Evolutionary conservation across 2,329 filamentous ascomycete species (phyloP).

Genomic region (Aspergillus bombycis): DNA sequence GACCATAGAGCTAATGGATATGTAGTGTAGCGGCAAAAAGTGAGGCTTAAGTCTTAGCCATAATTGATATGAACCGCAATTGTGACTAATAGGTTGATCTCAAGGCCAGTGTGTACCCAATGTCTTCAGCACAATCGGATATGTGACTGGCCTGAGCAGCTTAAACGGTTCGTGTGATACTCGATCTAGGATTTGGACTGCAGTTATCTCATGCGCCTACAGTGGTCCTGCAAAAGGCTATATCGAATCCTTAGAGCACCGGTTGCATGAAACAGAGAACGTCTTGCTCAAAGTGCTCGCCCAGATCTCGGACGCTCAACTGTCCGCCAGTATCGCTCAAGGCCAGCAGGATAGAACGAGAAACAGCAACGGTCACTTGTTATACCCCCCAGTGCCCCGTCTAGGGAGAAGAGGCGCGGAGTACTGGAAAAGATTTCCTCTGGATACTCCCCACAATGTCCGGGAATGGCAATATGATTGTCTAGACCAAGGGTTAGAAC

Average conservation of each 20-base stretch:
- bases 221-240: constrained; percentile 54
- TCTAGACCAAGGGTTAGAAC: neutral
- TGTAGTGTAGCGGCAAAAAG: constrained; percentile 45
- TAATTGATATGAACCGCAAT: too few relatives aligned
- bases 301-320: constrained; percentile 35
- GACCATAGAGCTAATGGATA: neutral
- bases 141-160: constrained; percentile 44
- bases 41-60: constrained; percentile 23
- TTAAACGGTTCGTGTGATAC: constrained; percentile 36
- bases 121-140: constrained; percentile 37
- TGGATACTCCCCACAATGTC: constrained; percentile 37
- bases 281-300: constrained; percentile 43
- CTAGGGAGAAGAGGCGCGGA: constrained; percentile 38
- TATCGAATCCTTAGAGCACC: constrained; percentile 47
- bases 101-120: constrained; percentile 40
- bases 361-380: neutral
- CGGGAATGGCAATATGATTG: constrained; percentile 42
- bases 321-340: constrained; percentile 28
- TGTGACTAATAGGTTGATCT: neutral
- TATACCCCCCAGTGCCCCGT: constrained; percentile 25
- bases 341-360: neutral
- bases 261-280: constrained; percentile 47
- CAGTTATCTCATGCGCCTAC: neutral
- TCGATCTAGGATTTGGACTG: neutral
- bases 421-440: constrained; percentile 42